Conservation (phyloP, 2,329 filamentous ascomycete genomes). For the Gnomoniopsis smithogilvyi region DNA sequence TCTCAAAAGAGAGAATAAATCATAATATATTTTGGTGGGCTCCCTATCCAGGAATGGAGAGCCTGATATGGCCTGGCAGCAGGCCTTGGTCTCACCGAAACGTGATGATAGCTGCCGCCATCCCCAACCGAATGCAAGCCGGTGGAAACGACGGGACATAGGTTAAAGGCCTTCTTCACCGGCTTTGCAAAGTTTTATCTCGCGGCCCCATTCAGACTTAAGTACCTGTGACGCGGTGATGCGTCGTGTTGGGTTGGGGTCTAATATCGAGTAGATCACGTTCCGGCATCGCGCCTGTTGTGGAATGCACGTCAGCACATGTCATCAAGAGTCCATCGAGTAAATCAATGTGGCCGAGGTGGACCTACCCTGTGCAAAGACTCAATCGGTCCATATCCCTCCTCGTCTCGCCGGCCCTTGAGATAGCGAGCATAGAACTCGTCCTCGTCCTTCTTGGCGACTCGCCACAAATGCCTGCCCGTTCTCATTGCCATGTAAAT, state of each 20-base stretch:
- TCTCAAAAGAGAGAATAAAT: conserved; percentile 3
- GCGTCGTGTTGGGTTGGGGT: conserved; percentile 87
- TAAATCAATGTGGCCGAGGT: neutral
- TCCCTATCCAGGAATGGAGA: neutral
- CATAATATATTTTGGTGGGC: conserved; percentile 1
- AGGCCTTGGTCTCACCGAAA: conserved; percentile 16
- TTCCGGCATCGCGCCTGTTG: conserved; percentile 89
- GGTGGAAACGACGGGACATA: conserved; percentile 25
- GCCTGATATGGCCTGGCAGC: neutral
- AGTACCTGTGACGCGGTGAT: conserved; percentile 96
- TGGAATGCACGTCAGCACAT: conserved; percentile 16
- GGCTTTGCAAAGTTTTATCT: conserved; percentile 95
- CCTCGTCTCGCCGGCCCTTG: conserved; percentile 87
- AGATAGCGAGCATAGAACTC: conserved; percentile 96
- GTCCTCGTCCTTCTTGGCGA: conserved; percentile 96
- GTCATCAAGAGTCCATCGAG: neutral
- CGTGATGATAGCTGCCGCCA: conserved; percentile 17
- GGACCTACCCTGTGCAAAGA: conserved; percentile 81
- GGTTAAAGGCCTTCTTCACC: conserved; percentile 87
- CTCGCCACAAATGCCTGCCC: conserved; percentile 89
- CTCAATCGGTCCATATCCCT: conserved; percentile 95
- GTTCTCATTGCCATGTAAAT: conserved; percentile 99
- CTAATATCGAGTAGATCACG: conserved; percentile 97
- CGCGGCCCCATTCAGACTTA: conserved; percentile 97
- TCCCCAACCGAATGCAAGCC: conserved; percentile 11